Evolutionary conservation across 768 basidiomycete species (phyloP), one percentile per base, ranked within the genome.

Genomic region (Suillus placidus): DNA sequence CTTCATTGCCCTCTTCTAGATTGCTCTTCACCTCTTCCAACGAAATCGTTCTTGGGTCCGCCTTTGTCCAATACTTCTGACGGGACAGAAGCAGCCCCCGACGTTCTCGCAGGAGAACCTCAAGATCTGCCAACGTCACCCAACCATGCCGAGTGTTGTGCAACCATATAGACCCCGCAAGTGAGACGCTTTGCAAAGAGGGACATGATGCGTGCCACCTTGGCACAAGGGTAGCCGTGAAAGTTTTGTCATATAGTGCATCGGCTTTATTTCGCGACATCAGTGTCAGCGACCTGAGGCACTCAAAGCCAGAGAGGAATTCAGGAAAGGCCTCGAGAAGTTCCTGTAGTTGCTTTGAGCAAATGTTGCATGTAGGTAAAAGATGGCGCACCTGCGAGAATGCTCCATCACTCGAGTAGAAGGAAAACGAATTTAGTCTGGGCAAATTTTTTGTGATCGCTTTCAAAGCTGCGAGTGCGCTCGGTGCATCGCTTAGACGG

Each of bases 401-500:
- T 3, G 72, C 69, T 37, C 71, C 74, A 64, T 66, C 64, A n/a
- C 71, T 72, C 1, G 71, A 71, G 34, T 75, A 71, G 40, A 75
- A 56, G 6, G 68, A 67, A 26, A 75, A 66, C 30, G 66, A 71
- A 42, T 66, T 63, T 14, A 75, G 66, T 43, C 47, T 65, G 32
- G 68, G 63, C 34, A 75, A 49, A 60, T 68, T 64, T 23, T 56
- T 51, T 23, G 74, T 68, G 12, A 75, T 70, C 26, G 64, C 63
- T 35, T 47, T 60, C 32, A 75, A 63, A 37, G 72, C 72, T 16
- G 62, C 69, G 5, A 72, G 66, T 26, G 71, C 66, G 16, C 68
- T 67, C 57, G 64, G 61, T 14, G 66, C 30, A 37, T 67, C 57
- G 32, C 64, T 70, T 9, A 69, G 34, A 65, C 49, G 34, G 64